These are phyloP conservation scores for Colletotrichum chrysophilum DNA, from an alignment of 2,329 filamentous ascomycete genomes.

Conservation along the genomic window DNA sequence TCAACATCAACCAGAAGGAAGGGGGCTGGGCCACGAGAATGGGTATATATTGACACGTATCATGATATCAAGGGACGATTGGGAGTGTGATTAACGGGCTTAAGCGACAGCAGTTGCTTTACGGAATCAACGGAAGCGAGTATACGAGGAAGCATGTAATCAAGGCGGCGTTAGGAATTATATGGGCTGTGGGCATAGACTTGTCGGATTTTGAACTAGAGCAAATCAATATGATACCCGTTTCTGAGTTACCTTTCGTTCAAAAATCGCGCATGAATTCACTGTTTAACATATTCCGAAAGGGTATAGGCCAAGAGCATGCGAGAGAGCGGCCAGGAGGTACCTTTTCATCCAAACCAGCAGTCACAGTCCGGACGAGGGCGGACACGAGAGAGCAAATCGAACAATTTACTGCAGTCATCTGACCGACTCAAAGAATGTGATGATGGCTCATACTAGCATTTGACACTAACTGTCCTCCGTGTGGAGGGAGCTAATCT, in stretches of 20 bases:
- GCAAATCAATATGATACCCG: slow-evolving; percentile 15
- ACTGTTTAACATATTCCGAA: not conserved
- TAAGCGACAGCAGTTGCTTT: not conserved
- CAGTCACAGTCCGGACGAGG: not conserved
- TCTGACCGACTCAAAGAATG: not conserved
- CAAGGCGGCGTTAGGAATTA: not conserved
- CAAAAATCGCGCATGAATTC: not conserved
- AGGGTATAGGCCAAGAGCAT: not conserved
- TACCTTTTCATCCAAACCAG: not conserved
- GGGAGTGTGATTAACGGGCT: not conserved
- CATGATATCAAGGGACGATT: not conserved
- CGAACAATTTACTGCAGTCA: not conserved
- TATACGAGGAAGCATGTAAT: not conserved
- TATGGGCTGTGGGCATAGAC: not conserved
- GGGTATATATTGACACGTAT: slow-evolving; percentile 65
- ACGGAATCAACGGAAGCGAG: not conserved
- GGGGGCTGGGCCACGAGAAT: slow-evolving; percentile 82
- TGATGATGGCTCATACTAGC: slow-evolving; percentile 2
- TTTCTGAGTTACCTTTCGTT: not conserved
- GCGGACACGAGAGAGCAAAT: not conserved
- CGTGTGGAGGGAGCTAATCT: not conserved
- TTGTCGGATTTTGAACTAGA: not conserved
- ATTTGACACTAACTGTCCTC: slow-evolving; percentile 9
- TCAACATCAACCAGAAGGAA: slow-evolving; percentile 83
- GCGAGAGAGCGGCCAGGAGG: not conserved